phyloP scores from a whole-genome alignment of 768 basidiomycete genomes.

The Mycena alexandri region DNA sequence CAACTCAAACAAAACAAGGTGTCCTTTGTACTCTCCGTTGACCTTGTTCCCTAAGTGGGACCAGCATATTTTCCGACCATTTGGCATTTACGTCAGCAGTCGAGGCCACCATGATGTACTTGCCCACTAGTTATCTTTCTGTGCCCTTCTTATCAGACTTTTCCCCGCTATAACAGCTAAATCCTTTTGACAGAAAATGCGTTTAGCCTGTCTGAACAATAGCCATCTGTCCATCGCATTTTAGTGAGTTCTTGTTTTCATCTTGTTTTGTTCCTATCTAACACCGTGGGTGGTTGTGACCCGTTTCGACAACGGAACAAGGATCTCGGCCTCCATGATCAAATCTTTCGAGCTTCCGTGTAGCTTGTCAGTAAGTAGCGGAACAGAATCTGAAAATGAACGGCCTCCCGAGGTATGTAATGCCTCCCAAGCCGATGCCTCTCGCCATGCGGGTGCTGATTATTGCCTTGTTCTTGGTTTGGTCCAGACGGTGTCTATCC shows the following conservation, averaged over 20 bases:
- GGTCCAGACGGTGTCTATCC: not conserved
- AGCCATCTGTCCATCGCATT: conserved; percentile 30
- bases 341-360: not conserved
- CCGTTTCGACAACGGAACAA: conserved; percentile 4
- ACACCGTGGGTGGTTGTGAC: conserved; percentile 3
- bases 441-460: not conserved
- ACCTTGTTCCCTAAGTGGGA: conserved; percentile 9
- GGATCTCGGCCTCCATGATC: not conserved
- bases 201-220: not conserved
- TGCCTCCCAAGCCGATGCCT: conserved; percentile 14
- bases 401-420: conserved; percentile 8
- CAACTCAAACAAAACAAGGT: not conserved
- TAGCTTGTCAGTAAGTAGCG: conserved; percentile 10
- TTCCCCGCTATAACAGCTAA: not conserved
- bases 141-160: conserved; percentile 19
- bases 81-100: not conserved
- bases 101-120: no score
- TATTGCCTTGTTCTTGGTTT: not conserved
- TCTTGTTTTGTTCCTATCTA: conserved; percentile 6
- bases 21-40: not conserved
- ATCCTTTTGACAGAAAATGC: conserved; percentile 14
- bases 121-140: no score
- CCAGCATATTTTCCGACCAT: not conserved
- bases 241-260: conserved; percentile 21
- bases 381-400: conserved; percentile 15